Percentiles rank a stretch among this genome's conserved stretches.
Evolutionary conservation across 495 filamentous ascomycete species (phyloP).

Genomic region (Aspergillus nanangensis): DNA sequence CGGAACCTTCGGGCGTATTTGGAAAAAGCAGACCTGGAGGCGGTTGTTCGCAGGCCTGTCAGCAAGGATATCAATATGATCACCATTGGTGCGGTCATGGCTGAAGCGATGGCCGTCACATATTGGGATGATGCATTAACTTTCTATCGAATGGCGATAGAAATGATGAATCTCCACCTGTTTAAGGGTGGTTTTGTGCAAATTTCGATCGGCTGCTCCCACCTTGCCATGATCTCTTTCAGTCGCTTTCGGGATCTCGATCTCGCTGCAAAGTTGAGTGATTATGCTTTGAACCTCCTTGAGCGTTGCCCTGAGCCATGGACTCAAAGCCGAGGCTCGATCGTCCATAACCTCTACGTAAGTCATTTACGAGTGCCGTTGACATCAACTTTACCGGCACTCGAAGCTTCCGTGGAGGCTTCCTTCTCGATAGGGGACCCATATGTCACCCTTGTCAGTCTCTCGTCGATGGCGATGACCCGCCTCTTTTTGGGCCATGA

Average conservation of each 20-base stretch:
- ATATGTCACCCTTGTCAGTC: constrained; percentile 67
- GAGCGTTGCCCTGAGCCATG: constrained; percentile 63
- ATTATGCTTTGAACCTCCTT: constrained; percentile 60
- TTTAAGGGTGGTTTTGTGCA: constrained; percentile 63
- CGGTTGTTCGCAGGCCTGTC: constrained; percentile 47
- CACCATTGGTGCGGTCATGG: constrained; percentile 68
- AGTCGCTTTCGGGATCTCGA: constrained; percentile 68
- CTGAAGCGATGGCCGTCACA: constrained; percentile 72
- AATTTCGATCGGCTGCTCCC: constrained; percentile 69
- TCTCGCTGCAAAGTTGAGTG: constrained; percentile 62
- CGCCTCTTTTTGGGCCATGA: constrained; percentile 73
- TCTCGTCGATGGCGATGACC: constrained; percentile 66
- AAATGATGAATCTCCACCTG: constrained; percentile 67
- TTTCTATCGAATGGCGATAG: constrained; percentile 72
- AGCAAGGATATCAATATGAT: constrained; percentile 51
- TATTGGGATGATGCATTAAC: constrained; percentile 75
- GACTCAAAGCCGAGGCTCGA: constrained; percentile 65
- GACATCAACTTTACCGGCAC: constrained; percentile 50
- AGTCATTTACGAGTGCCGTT: constrained; percentile 67
- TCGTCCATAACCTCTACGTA: constrained; percentile 69
- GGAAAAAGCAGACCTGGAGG: constrained; percentile 52
- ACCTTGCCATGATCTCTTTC: constrained; percentile 69
- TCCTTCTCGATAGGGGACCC: constrained; percentile 69
- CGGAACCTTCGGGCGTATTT: constrained; percentile 54
- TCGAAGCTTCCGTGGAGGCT: constrained; percentile 68